These are phyloP conservation scores for Ailanthus altissimus DNA, from an alignment of 345 rosid species.

Conservation along the genomic window DNA sequence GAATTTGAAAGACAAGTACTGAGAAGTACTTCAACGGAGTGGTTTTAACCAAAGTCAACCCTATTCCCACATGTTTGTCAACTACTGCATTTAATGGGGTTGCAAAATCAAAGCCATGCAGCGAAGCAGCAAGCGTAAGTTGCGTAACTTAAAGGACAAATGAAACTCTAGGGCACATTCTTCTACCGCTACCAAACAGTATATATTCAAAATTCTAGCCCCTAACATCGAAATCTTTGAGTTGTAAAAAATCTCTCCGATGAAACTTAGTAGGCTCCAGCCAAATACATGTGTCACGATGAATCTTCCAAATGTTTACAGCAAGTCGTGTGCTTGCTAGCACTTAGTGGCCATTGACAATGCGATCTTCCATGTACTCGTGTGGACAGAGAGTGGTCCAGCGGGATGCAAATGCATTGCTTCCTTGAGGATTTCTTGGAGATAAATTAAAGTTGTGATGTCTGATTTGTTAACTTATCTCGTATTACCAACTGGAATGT, in stretches of 20 bases:
- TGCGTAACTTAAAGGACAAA: slow-evolving; percentile 30
- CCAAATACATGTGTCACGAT: slow-evolving; percentile 35
- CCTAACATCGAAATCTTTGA: too few species aligned
- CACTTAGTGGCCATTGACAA: too few species aligned
- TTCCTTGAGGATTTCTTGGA: slow-evolving; percentile 44
- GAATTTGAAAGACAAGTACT: slow-evolving; percentile 35
- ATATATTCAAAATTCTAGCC: too few species aligned
- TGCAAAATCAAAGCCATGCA: slow-evolving; percentile 31
- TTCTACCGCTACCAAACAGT: too few species aligned
- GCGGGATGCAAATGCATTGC: slow-evolving; percentile 37
- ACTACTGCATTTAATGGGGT: slow-evolving; percentile 21
- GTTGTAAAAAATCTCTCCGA: slow-evolving; percentile 36
- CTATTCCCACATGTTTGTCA: slow-evolving; percentile 23
- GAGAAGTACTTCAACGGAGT: slow-evolving; percentile 38
- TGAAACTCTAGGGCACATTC: slow-evolving; percentile 36
- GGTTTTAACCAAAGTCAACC: slow-evolving; percentile 20
- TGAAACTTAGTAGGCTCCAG: slow-evolving; percentile 27
- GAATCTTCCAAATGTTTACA: too few species aligned
- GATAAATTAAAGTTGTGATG: slow-evolving; percentile 25
- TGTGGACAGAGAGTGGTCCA: too few species aligned
- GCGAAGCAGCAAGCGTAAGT: slow-evolving; percentile 28
- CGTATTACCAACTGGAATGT: slow-evolving; percentile 26
- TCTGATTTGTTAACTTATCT: slow-evolving; percentile 33
- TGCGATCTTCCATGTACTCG: too few species aligned
- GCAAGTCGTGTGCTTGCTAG: too few species aligned